Percentiles rank a stretch among this genome's conserved stretches.
These are phyloP conservation scores for Fusarium poae DNA, from an alignment of 2,329 filamentous ascomycete species.

Conservation along the genomic window DNA sequence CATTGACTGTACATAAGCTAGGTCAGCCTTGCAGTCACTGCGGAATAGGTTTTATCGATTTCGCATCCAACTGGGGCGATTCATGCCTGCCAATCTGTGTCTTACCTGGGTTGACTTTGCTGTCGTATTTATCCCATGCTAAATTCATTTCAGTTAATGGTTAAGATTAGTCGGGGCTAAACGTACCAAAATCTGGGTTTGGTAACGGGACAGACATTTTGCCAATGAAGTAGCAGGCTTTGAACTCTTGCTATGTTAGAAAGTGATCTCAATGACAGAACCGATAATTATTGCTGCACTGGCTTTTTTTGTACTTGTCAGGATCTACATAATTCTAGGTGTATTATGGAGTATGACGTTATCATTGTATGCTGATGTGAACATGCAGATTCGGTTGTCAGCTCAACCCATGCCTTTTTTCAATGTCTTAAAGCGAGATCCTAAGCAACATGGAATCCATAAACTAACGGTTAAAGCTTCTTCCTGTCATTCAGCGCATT, in stretches of 20 bases:
- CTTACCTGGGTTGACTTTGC: background rate
- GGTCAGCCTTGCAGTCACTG: background rate
- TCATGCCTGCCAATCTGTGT: background rate
- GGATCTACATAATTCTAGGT: background rate
- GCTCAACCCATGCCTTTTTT: background rate
- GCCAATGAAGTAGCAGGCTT: background rate
- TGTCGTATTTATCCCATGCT: background rate
- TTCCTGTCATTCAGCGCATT: background rate
- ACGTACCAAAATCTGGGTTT: background rate
- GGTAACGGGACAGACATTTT: background rate
- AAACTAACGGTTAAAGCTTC: background rate
- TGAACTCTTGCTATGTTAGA: background rate
- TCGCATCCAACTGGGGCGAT: background rate
- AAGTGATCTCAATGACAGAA: background rate
- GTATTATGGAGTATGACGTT: background rate
- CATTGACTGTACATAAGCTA: background rate
- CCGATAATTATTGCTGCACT: background rate
- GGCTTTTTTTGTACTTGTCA: background rate
- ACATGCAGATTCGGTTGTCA: background rate
- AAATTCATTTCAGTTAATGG: background rate
- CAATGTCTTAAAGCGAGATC: background rate
- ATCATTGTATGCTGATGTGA: background rate
- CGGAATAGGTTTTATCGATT: background rate
- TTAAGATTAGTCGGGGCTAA: background rate
- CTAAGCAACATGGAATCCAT: background rate